Base-by-base conservation (phyloP, 2,329 filamentous ascomycete genomes). In the Fusarium oxysporum region DNA sequence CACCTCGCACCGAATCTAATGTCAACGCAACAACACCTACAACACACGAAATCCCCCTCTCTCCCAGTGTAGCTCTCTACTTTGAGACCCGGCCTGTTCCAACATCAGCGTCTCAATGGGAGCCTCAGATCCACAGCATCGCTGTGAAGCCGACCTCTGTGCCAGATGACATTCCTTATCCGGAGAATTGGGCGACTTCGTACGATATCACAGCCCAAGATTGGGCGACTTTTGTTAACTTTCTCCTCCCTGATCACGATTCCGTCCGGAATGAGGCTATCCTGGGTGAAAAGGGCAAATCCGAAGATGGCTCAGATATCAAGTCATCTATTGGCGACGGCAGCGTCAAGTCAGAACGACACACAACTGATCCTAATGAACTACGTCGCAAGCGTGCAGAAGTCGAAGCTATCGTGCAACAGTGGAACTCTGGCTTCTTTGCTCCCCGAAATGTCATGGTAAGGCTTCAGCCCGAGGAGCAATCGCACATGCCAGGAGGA, bases 391-490 rank as follows among this genome's bases (percentile, higher is more conserved):
- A 76, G 40, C 70, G 70, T 3, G 76, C 78, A 53, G 78, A 81
- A 30, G 72, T 83, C 10, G 82, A 86, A 23, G 79, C 79, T 3
- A 86, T 85, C 0, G 81, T 88, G 3, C 76, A 81, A 50, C 86
- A 89, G 72, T 91, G 89, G 88, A 90, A 91, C 71, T 82, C 84
- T 6, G 84, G 85, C 8, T 90, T 90, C 78, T 91, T 90, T 65
- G 79, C 73, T 2, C 87, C 86, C 5, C 81, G 88, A 16, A 85
- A 85, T 19, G 79, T 90, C 14, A 78, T 73, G 5, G 82, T 90
- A 44, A 78, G 76, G 2, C 73, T 85, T 8, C 68, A 78, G 25
- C 72, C 70, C 3, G 56, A 53, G 8, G 72, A 74, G 14, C 75
- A 70, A 23, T 68, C 65, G 21, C 74, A 68, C 19, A 77, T 78